These are phyloP conservation scores for Amanita inopinata DNA, from an alignment of 768 basidiomycete species.

Conservation along the genomic window DNA sequence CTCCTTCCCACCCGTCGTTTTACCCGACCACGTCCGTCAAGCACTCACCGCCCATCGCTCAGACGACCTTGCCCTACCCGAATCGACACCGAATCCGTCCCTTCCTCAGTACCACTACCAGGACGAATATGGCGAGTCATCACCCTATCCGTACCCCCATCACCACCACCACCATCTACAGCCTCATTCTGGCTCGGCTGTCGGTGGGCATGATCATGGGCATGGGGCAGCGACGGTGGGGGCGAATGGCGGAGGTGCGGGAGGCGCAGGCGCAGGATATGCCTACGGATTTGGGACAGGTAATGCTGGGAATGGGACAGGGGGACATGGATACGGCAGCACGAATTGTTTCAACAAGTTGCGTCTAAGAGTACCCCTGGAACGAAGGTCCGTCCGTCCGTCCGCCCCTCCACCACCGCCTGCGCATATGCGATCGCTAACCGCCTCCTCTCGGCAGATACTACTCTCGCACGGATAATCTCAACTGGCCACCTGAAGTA, in stretches of 20 bases:
- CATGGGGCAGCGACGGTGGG: too few relatives aligned
- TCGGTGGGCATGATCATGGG: too few relatives aligned
- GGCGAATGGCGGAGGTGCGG: too few relatives aligned
- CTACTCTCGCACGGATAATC: slow-evolving; percentile 65
- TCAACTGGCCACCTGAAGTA: slow-evolving; percentile 85
- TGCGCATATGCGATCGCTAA: slow-evolving; percentile 1
- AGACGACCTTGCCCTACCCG: slow-evolving; percentile 47
- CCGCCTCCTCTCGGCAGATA: slow-evolving; percentile 42
- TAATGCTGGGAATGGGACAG: too few relatives aligned
- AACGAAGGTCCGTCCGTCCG: slow-evolving; percentile 51
- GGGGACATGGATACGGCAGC: too few relatives aligned
- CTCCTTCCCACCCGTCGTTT: slow-evolving; percentile 67
- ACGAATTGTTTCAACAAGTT: slow-evolving; percentile 44
- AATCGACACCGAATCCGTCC: slow-evolving; percentile 74
- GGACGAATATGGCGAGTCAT: slow-evolving; percentile 17
- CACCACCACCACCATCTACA: slow-evolving; percentile 10
- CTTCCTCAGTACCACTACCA: slow-evolving; percentile 28
- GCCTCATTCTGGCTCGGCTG: too few relatives aligned
- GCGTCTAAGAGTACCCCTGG: slow-evolving; percentile 74
- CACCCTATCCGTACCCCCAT: slow-evolving; percentile 13
- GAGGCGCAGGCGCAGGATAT: background rate
- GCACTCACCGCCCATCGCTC: slow-evolving; percentile 45
- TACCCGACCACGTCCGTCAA: slow-evolving; percentile 59
- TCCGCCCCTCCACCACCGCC: slow-evolving; percentile 4
- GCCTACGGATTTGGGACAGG: background rate